Base-by-base conservation (phyloP, 352 stramenopile species). In the Phytopythium litorale region DNA sequence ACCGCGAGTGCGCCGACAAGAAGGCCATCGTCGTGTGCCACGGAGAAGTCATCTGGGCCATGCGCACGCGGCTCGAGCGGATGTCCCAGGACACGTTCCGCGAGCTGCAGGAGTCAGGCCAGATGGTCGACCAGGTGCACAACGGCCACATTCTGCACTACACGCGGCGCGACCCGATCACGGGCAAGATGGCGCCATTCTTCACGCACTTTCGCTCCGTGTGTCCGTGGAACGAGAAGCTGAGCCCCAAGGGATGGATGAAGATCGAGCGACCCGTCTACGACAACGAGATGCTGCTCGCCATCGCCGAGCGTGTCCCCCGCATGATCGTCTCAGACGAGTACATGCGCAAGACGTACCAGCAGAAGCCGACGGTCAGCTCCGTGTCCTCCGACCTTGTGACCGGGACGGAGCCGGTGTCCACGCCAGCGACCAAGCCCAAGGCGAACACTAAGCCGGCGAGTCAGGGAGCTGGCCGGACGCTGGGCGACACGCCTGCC, bases 71-170 rank as follows among this genome's bases (percentile, higher is more conserved):
- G 1, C 75, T 96, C 18, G 88, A 96, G 69, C 81, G 86, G 33
- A 94, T 96, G 86, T 90, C 80, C 16, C 87, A 96, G 56, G 87
- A 94, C 65, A 93, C 79, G 35, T 96, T 94, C 58, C 85, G 87
- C 37, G 87, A 96, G 64, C 67, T 96, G 7, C 85, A 94, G 56
- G 79, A 93, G 53, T 92, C 81, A 0, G 84, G 84, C 0, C 81
- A 88, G 56, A 92, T 92, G 84, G 85, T 94, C 23, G 88, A 96
- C 54, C 88, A 95, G 73, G 90, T 96, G 48, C 84, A 96, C 69
- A 96, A 96, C 62, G 88, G 86, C 5, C 85, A 94, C 59, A 89
- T 96, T 54, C 67, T 96, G 56, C 87, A 95, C 65, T 96, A 95
- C 73, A 95, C 87, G 33, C 79, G 88, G 16, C 78, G 65, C 3